A percentile compares a stretch with the other conserved stretches of the same genome.
Evolutionary conservation across 345 rosid species (phyloP).

Genomic region (Citrus maxima): DNA sequence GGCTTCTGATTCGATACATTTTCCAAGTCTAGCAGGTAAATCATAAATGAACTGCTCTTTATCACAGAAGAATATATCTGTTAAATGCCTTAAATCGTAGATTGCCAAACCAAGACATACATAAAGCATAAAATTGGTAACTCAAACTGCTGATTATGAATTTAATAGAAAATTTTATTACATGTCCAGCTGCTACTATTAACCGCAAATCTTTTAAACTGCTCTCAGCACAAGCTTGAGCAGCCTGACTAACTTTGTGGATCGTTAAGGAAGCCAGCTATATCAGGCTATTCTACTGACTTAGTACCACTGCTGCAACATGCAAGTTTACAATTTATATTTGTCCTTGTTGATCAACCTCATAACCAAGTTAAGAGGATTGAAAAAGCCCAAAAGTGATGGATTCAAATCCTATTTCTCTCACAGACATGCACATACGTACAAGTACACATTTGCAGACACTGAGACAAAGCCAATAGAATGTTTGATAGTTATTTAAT

Average conservation of each 20-base stretch:
- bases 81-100: constrained; percentile 23
- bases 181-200: not conserved
- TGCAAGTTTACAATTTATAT: not conserved
- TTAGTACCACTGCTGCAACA: not conserved
- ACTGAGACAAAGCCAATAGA: constrained; percentile 4
- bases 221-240: not conserved
- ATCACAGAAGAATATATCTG: constrained; percentile 39
- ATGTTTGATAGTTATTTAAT: not conserved
- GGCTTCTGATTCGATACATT: constrained; percentile 85
- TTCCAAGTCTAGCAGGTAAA: constrained; percentile 94
- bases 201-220: not conserved
- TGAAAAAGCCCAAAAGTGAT: not conserved
- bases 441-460: not conserved
- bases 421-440: not conserved
- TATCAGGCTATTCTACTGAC: not conserved
- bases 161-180: not conserved
- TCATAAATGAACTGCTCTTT: constrained; percentile 98
- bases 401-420: not conserved
- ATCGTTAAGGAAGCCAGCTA: not conserved
- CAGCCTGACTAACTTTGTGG: constrained; percentile 1
- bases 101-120: constrained; percentile 3
- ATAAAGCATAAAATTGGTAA: constrained; percentile 1
- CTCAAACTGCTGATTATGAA: not conserved
- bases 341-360: not conserved
- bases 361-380: not conserved